Base-by-base conservation (phyloP, 2,329 filamentous ascomycete genomes). In the Paracoccidioides brasiliensis region DNA sequence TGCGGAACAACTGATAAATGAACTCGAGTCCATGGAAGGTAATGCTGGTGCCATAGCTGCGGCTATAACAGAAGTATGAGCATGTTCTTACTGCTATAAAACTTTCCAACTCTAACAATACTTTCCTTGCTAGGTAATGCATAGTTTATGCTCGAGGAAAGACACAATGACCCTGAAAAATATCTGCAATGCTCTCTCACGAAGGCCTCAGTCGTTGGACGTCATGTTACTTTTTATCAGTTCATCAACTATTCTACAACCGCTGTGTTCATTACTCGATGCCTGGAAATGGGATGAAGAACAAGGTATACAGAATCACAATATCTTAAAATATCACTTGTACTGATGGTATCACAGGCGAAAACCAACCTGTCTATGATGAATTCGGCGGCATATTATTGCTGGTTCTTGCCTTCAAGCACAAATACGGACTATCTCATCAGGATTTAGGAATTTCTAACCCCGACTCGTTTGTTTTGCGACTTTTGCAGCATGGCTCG, bases 11-110 rank as follows among this genome's bases (percentile, higher is more conserved):
- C 76, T 95, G 37, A 81, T 96, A 43, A 80, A 83, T 42, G 89
- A 95, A 63, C 76, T 98, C 30, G 89, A 95, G 56, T 85, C 85
- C 52, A 90, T 93, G 79, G 88, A 95, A 64, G 91, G 91, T 1
- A 96, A 96, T 68, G 88, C 88, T 2, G 89, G 88, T 2, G 88
- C 89, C 2, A 88, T 94, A 15, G 86, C 86, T 52, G 83, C 85
- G 58, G 90, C 90, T 2, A 75, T 90, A 46, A 80, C 83, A 42
- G 85, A 88, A 74, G 84, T 85, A 67, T 62, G 76, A 66, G 32
- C 12, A n/a, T n/a, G 48, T 37, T 44, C 30, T 49, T 55, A 38
- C 55, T 62, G 44, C 63, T 50, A 6, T 46, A 14, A 14, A 8
- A 3, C 22, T 32, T 22, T 43, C 48, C 8, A 30, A 32, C 28